Evolutionary conservation across 306 rosid genomes (phyloP).

Genomic region (Castanea sativa): DNA sequence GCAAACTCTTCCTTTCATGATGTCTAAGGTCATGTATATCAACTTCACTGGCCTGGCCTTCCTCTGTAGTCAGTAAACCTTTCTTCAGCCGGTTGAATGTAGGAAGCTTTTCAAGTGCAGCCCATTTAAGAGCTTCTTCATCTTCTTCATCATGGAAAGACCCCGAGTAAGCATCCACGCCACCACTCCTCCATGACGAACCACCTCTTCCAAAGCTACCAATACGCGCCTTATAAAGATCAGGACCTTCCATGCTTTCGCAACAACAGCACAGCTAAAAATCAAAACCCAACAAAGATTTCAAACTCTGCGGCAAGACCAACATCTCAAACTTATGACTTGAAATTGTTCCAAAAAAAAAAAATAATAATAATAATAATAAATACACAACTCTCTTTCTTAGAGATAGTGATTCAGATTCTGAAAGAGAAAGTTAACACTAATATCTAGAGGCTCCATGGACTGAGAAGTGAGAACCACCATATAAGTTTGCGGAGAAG

Average conservation of each 20-base stretch:
- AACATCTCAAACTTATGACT: not conserved
- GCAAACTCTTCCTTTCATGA: constrained; percentile 29
- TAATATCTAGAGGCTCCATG: no score
- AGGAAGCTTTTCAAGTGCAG: constrained; percentile 38
- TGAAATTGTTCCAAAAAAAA: not conserved
- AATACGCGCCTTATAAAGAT: not conserved
- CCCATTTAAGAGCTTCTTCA: constrained; percentile 40
- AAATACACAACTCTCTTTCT: no score
- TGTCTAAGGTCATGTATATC: constrained; percentile 3
- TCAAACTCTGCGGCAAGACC: no score
- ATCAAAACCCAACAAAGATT: constrained; percentile 9
- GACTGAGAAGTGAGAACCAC: no score
- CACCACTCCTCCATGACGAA: constrained; percentile 21
- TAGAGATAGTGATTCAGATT: not conserved
- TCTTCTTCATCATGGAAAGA: constrained; percentile 27
- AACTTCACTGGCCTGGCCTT: constrained; percentile 25
- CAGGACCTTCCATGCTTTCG: not conserved
- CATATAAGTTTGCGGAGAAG: no score
- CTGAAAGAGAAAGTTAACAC: no score
- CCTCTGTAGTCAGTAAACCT: constrained; percentile 19
- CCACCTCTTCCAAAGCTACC: constrained; percentile 4
- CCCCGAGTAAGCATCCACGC: constrained; percentile 9
- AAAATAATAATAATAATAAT: no score
- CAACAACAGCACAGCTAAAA: not conserved
- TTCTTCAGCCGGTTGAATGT: constrained; percentile 29